Conservation (phyloP, 2,329 filamentous ascomycete species). For the Diaporthe sp. region DNA sequence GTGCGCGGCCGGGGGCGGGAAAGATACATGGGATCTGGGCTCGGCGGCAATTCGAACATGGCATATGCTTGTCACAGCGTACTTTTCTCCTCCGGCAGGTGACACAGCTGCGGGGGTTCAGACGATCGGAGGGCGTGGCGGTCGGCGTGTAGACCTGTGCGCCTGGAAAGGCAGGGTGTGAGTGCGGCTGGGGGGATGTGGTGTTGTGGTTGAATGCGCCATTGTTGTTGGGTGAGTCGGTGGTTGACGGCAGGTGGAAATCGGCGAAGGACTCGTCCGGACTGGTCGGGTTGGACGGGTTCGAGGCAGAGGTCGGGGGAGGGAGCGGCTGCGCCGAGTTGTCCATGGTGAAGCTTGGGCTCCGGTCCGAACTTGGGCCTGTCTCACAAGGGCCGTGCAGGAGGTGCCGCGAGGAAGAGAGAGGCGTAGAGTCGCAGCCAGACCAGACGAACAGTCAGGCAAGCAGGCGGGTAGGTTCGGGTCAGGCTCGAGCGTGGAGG, state of each 20-base stretch:
- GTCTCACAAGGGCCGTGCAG: slow-evolving; percentile 2
- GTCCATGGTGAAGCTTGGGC: slow-evolving; percentile 36
- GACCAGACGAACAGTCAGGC: slow-evolving; percentile 11
- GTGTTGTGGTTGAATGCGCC: slow-evolving; percentile 33
- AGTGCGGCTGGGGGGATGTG: slow-evolving; percentile 40
- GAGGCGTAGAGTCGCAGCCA: background rate
- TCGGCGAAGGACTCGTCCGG: slow-evolving; percentile 51
- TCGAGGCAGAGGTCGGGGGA: slow-evolving; percentile 36
- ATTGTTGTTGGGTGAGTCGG: slow-evolving; percentile 35
- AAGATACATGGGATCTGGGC: slow-evolving; percentile 81
- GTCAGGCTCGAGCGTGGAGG: background rate
- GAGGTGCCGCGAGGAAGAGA: slow-evolving; percentile 1
- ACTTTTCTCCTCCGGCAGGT: slow-evolving; percentile 65
- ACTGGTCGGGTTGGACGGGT: slow-evolving; percentile 42
- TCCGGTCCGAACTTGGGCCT: background rate
- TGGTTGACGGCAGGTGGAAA: slow-evolving; percentile 36
- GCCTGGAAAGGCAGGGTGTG: slow-evolving; percentile 45
- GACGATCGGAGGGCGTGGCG: slow-evolving; percentile 44
- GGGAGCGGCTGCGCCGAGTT: slow-evolving; percentile 33
- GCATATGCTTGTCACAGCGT: slow-evolving; percentile 83
- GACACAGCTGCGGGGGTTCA: slow-evolving; percentile 46
- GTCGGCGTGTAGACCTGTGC: slow-evolving; percentile 49
- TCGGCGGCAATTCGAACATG: slow-evolving; percentile 81
- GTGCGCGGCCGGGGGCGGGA: slow-evolving; percentile 80
- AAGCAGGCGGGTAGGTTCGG: background rate